Conservation (phyloP, 2,329 filamentous ascomycete species). For the Esteya vermicola region DNA sequence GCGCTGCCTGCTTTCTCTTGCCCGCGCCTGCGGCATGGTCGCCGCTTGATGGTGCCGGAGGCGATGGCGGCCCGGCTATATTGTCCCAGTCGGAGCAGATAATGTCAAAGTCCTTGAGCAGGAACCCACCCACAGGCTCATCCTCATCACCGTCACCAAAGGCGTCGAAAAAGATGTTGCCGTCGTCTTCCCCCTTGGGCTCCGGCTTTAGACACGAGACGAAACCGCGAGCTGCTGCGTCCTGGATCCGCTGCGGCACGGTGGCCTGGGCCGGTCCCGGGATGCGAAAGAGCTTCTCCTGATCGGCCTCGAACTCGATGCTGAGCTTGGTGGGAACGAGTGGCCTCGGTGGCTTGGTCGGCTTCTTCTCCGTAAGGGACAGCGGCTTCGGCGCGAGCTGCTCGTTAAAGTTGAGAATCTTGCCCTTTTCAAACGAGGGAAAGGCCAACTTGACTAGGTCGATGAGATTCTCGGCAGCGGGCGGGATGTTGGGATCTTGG, state of each 20-base stretch:
- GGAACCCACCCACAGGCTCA: conserved; percentile 60
- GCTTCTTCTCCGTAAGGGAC: conserved; percentile 64
- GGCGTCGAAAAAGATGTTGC: conserved; percentile 21
- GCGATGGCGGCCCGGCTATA: conserved; percentile 35
- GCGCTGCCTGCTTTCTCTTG: conserved; percentile 23
- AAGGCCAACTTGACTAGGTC: conserved; percentile 69
- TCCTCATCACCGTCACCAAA: conserved; percentile 30
- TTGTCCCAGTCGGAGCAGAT: conserved; percentile 78
- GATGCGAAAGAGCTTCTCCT: conserved; percentile 76
- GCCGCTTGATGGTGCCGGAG: conserved; percentile 7
- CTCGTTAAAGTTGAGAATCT: conserved; percentile 65
- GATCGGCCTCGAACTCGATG: conserved; percentile 72
- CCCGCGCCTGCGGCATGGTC: conserved; percentile 10
- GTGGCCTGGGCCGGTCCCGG: conserved; percentile 39
- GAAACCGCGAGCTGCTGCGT: conserved; percentile 32
- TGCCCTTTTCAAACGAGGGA: conserved; percentile 64
- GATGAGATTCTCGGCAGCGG: conserved; percentile 56
- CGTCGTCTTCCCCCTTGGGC: conserved; percentile 26
- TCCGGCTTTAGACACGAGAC: conserved; percentile 26
- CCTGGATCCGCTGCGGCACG: conserved; percentile 42
- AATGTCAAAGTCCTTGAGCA: conserved; percentile 67
- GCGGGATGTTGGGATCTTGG: conserved; percentile 49
- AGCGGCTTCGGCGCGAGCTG: conserved; percentile 72
- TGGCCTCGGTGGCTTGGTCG: conserved; percentile 64
- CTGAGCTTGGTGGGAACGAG: conserved; percentile 78